Base-by-base conservation (phyloP, 257 asterid species). In the Forsythia viridissima region DNA sequence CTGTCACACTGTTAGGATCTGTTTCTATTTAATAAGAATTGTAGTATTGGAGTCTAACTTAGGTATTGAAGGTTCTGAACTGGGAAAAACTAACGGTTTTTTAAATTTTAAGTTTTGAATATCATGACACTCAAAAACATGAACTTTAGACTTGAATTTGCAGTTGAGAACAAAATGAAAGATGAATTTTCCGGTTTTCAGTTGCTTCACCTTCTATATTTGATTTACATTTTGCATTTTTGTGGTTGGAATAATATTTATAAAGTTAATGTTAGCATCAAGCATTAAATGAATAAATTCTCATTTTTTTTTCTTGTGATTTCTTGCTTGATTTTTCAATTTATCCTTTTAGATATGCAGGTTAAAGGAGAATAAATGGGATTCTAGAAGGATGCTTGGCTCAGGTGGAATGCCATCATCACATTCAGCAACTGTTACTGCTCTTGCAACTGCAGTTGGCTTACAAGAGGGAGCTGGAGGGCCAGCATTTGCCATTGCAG, bases 361-460 rank as follows among this genome's bases (percentile, higher is more conserved):
- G 99, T 87, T 88, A 80, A 96, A 90, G 89, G 98, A 93, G 83
- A 93, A 84, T 84, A 93, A 88, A 85, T 96, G 99, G 99, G 98
- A 96, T 76, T 93, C 99, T 57, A 88, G 81, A 84, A 92, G 85
- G 85, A 92, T 96, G 97, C 85, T 96, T 70, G 85, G 98, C 85
- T 93, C 99, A 34, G 99, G 99, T 46, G 99, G 99, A 83, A 93
- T 96, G 99, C 99, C 99, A 30, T 96, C 99, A 41, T 96, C 97
- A 71, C 99, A 96, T 91, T 93, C 98, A 72, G 97, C 99, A 66
- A 89, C 94, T 36, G 98, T 93, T 44, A 89, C 90, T 9, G 94
- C 99, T 63, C 97, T 96, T 73, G 93, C 96, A 77, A 81, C 88
- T 57, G 92, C 96, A 81, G 88, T 96, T 80, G 97, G 93, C 18